Evolutionary conservation across 352 stramenopile genomes (phyloP).

Genomic region (Globisporangium acanthophoron): DNA sequence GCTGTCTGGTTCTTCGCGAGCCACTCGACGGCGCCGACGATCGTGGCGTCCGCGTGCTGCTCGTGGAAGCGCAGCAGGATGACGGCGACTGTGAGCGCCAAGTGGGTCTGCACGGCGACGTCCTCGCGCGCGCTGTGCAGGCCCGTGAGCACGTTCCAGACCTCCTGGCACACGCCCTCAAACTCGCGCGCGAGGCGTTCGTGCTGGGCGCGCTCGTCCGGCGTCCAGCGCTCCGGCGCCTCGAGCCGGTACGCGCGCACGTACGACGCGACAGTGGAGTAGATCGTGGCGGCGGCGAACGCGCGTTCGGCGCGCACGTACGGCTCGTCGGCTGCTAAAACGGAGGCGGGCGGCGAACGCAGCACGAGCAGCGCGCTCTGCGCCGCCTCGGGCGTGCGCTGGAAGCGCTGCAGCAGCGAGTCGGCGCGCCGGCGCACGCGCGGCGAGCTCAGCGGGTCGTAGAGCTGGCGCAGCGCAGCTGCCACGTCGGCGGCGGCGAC

Average conservation of each 20-base stretch:
- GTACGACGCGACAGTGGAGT: slow-evolving; percentile 59
- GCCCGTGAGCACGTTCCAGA: slow-evolving; percentile 74
- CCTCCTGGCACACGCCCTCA: slow-evolving; percentile 49
- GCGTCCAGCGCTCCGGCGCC: slow-evolving; percentile 40
- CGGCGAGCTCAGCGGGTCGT: slow-evolving; percentile 61
- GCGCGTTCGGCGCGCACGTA: slow-evolving; percentile 47
- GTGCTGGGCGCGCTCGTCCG: slow-evolving; percentile 44
- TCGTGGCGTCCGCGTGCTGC: slow-evolving; percentile 36
- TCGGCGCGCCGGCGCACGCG: slow-evolving; percentile 67
- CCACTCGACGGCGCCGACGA: slow-evolving; percentile 68
- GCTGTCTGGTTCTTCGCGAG: slow-evolving; percentile 65
- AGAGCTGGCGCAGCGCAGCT: slow-evolving; percentile 66
- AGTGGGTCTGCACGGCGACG: slow-evolving; percentile 54
- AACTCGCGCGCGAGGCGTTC: slow-evolving; percentile 58
- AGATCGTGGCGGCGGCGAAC: slow-evolving; percentile 69
- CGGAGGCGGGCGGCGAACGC: slow-evolving; percentile 29
- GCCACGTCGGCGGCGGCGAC: slow-evolving; percentile 48
- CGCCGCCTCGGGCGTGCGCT: slow-evolving; percentile 60
- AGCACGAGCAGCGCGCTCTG: slow-evolving; percentile 53
- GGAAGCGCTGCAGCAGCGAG: slow-evolving; percentile 67
- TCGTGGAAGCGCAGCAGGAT: slow-evolving; percentile 77
- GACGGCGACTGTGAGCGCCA: slow-evolving; percentile 71
- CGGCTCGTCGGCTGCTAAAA: slow-evolving; percentile 19
- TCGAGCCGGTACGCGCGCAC: slow-evolving; percentile 74
- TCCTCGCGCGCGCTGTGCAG: slow-evolving; percentile 49